Base-by-base conservation (phyloP, 2,329 filamentous ascomycete genomes). In the Aspergillus tanneri region DNA sequence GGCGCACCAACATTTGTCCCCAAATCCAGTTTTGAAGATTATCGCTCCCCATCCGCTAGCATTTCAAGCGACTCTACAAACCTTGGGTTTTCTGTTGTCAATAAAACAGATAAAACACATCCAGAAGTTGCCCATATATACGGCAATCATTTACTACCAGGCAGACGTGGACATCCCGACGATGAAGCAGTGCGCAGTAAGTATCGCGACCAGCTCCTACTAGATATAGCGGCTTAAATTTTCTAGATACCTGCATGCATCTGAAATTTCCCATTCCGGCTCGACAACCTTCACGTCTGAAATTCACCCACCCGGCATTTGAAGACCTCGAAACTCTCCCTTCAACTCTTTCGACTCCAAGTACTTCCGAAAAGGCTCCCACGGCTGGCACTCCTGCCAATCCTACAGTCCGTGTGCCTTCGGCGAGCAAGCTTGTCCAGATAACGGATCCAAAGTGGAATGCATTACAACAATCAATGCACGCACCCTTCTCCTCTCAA, bases 401-500 rank as follows among this genome's bases (percentile, higher is more conserved):
- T 12, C 21, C 2, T 24, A 22, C 16, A 2, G 21, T 18, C 11
- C 12, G 21, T 34, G n/a, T n/a, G n/a, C n/a, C 18, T 12, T n/a
- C 35, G 25, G 16, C 11, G 36, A 24, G n/a, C 25, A 48, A 46
- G 23, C 4, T 28, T 24, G 14, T 41, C 14, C 16, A 5, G 36
- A 36, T 14, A 7, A 36, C 12, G 12, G 28, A 23, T 25, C 21
- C 46, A n/a, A 48, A 12, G 16, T 9, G 5, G n/a, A 32, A 27
- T 11, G 21, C 24, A 8, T 18, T 59, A n/a, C 43, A 50, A 21
- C 39, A 46, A 12, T 58, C 55, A 5, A 50, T 58, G 0, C 49
- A 58, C 24, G 54, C 55, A 0, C 51, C 55, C 3, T 19, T 18
- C 7, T 34, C 30, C 14, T n/a, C n/a, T n/a, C n/a, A n/a, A n/a